Percentiles rank a stretch among this genome's conserved stretches.
Conservation (phyloP, 352 stramenopile species). For the Thalassiosira livingstoniorum region DNA sequence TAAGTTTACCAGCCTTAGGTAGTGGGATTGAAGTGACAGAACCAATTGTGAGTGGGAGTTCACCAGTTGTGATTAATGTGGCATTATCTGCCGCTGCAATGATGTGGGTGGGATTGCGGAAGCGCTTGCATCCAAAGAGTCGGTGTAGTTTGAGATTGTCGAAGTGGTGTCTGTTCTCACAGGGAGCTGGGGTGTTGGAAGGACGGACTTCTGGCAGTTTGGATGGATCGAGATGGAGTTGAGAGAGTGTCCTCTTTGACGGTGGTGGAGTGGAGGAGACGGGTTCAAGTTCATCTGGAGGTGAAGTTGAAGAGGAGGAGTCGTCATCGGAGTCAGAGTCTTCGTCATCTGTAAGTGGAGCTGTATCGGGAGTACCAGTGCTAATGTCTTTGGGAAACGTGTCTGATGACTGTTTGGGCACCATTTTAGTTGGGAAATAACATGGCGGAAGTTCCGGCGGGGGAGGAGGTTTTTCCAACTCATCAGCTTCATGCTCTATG, state of each 20-base stretch:
- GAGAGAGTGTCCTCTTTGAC: neutral
- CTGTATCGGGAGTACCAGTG: too few relatives aligned
- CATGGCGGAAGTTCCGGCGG: too few relatives aligned
- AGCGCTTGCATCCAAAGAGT: constrained; percentile 18
- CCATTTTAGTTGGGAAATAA: too few relatives aligned
- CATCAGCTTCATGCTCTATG: too few relatives aligned
- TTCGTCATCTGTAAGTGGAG: too few relatives aligned
- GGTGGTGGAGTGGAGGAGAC: too few relatives aligned
- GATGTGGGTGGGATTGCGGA: constrained; percentile 25
- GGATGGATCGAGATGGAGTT: neutral
- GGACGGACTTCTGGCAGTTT: neutral
- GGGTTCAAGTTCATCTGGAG: too few relatives aligned
- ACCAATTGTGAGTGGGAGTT: constrained; percentile 20
- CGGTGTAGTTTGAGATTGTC: constrained; percentile 16
- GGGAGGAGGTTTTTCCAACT: too few relatives aligned
- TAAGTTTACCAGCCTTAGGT: constrained; percentile 8
- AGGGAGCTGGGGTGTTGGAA: constrained; percentile 1
- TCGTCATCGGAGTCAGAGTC: too few relatives aligned
- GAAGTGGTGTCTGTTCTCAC: neutral
- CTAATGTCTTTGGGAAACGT: too few relatives aligned
- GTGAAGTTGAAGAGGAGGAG: too few relatives aligned
- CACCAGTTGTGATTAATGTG: constrained; percentile 17
- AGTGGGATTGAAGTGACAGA: constrained; percentile 15
- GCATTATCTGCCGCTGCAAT: constrained; percentile 2
- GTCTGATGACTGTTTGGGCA: too few relatives aligned